Evolutionary conservation across 306 rosid species (phyloP), one percentile per base, ranked within the genome.

Genomic region (Astragalus glycyphyllos): DNA sequence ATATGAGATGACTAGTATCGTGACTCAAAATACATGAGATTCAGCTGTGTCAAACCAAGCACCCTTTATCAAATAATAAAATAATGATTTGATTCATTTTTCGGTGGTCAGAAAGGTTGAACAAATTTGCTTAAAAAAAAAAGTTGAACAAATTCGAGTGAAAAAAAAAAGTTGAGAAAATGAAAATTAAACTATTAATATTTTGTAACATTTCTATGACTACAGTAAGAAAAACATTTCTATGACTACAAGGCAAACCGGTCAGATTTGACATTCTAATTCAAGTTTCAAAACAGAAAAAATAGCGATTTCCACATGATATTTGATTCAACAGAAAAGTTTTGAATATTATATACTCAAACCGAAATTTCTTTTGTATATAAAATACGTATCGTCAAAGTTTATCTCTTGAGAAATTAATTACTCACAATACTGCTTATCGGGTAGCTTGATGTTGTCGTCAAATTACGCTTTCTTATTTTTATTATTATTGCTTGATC

Each of bases 41-140:
- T 16, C 15, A 63, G 11, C 54, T 41, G 14, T 40, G 69, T 64
- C 69, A 64, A 64, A 64, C 69, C 54, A 23, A 45, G 1, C 40
- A 42, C 17, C 11, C 7, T 42, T 63, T 62, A 9, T 64, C 23
- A 20, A 26, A 26, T 26, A 26, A 26, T 26, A 26, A 26, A 26
- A 26, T 26, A 26, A 26, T 26, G 31, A 2, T 1, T 64, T 42
- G 48, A 55, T 48, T 1, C 54, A 48, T 13, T 48, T 48, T 48
- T 14, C 23, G 0, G 16, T 48, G 4, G 16, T 6, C 54, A 15
- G n/a, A 20, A 20, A 9, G 13, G 59, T 20, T 54, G 59, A 20
- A 34, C 20, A 54, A 54, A 20, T 17, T 7, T 26, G 31, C 1
- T 2, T 26, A 26, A 26, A 26, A 26, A 26, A 2, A 26, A 26